Percentiles rank a stretch among this genome's conserved stretches.
phyloP scores from a whole-genome alignment of 2,329 filamentous ascomycete genomes.

The Mollisia scopiformis region DNA sequence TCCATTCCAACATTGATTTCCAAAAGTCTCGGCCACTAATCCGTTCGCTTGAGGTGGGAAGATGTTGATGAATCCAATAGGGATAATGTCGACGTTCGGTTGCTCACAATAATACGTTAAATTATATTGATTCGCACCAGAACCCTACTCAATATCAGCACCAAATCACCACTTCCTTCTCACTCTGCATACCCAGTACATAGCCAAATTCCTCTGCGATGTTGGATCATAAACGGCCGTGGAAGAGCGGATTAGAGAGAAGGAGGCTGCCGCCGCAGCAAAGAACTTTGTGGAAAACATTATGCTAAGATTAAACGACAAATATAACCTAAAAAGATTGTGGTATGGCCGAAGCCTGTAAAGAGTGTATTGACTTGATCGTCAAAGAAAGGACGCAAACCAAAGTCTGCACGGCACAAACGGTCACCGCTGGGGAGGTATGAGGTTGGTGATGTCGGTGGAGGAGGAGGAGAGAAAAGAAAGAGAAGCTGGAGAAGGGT shows the following conservation, averaged over 20 bases:
- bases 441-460: conserved; percentile 25
- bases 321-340: conserved; percentile 32
- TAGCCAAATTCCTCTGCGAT: conserved; percentile 43
- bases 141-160: conserved; percentile 37
- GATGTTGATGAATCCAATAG: conserved; percentile 45
- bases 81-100: conserved; percentile 45
- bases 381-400: conserved; percentile 40
- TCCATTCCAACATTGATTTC: conserved; percentile 43
- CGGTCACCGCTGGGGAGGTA: conserved; percentile 22
- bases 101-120: conserved; percentile 44
- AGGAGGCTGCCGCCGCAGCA: conserved; percentile 29
- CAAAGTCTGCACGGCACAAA: conserved; percentile 35
- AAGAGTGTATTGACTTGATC: conserved; percentile 31
- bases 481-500: conserved; percentile 15
- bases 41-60: conserved; percentile 48
- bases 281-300: conserved; percentile 35
- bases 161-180: background rate
- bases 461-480: conserved; percentile 20
- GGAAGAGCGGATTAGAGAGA: conserved; percentile 29
- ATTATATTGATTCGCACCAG: conserved; percentile 42
- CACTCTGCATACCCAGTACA: conserved; percentile 44
- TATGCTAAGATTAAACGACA: conserved; percentile 25
- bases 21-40: conserved; percentile 44
- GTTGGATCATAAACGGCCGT: conserved; percentile 35
- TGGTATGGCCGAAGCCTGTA: conserved; percentile 33